phyloP scores from a whole-genome alignment of 495 filamentous ascomycete species.

The Hypoxylon perforatum region DNA sequence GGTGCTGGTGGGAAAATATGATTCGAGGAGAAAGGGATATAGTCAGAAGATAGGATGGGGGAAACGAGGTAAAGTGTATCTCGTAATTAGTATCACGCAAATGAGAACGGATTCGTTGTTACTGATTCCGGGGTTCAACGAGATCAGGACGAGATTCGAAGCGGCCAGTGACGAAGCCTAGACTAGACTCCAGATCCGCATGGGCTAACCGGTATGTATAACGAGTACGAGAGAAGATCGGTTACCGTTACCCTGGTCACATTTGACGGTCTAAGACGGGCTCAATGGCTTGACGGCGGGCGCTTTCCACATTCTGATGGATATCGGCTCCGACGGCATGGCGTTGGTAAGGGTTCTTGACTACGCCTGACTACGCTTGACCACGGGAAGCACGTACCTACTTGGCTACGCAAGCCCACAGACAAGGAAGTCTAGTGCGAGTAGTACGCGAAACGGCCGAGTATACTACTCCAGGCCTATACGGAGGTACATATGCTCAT shows the following conservation, averaged over 20 bases:
- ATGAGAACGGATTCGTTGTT: constrained; percentile 6
- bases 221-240: constrained; percentile 21
- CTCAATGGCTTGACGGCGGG: background rate
- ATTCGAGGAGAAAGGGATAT: constrained; percentile 34
- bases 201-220: constrained; percentile 1
- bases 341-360: constrained; percentile 27
- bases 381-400: constrained; percentile 36
- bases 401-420: constrained; percentile 18
- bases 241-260: constrained; percentile 36
- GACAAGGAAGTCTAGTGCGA: constrained; percentile 14
- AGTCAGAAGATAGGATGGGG: constrained; percentile 16
- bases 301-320: constrained; percentile 19
- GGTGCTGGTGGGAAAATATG: constrained; percentile 30
- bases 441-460: constrained; percentile 31
- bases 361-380: too few relatives aligned
- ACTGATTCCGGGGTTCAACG: constrained; percentile 5
- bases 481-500: constrained; percentile 8
- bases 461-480: constrained; percentile 26
- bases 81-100: constrained; percentile 14
- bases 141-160: background rate
- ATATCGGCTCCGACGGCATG: constrained; percentile 43
- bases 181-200: constrained; percentile 26
- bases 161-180: constrained; percentile 7
- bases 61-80: constrained; percentile 37
- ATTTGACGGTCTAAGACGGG: background rate